These are phyloP conservation scores for Blastobotrys malaysiensis DNA, from an alignment of 1,139 yeast genomes.

Conservation along the genomic window DNA sequence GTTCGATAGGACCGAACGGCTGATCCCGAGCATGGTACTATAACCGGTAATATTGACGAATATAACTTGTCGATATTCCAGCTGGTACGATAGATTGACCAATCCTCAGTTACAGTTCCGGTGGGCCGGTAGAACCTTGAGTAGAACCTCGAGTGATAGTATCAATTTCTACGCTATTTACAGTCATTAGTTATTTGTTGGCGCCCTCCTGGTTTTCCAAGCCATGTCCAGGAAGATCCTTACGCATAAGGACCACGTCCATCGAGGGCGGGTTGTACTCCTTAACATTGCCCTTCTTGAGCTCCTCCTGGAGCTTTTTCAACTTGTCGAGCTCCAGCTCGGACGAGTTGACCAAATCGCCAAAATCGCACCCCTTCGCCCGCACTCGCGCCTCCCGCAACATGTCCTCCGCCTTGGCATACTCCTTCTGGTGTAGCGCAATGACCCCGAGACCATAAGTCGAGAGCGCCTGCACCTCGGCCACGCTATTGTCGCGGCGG, in stretches of 20 bases:
- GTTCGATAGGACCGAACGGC: too few species aligned
- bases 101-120: too few species aligned
- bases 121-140: too few species aligned
- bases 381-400: slow-evolving; percentile 67
- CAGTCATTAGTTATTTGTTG: slow-evolving; percentile 1
- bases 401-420: slow-evolving; percentile 53
- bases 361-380: slow-evolving; percentile 63
- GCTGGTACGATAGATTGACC: too few species aligned
- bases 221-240: slow-evolving; percentile 2
- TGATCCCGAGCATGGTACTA: too few species aligned
- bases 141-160: too few species aligned
- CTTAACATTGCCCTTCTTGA: slow-evolving; percentile 14
- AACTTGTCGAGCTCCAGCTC: slow-evolving; percentile 58
- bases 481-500: slow-evolving; percentile 42
- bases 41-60: too few species aligned
- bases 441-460: slow-evolving; percentile 84
- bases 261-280: slow-evolving; percentile 19
- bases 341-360: slow-evolving; percentile 57
- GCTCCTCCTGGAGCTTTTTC: slow-evolving; percentile 30
- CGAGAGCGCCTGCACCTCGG: slow-evolving; percentile 71
- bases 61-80: too few species aligned
- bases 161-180: neutral
- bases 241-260: slow-evolving; percentile 22
- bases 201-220: neutral
- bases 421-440: slow-evolving; percentile 51